phyloP scores from a whole-genome alignment of 495 filamentous ascomycete genomes.

The Lophium mytilinum region DNA sequence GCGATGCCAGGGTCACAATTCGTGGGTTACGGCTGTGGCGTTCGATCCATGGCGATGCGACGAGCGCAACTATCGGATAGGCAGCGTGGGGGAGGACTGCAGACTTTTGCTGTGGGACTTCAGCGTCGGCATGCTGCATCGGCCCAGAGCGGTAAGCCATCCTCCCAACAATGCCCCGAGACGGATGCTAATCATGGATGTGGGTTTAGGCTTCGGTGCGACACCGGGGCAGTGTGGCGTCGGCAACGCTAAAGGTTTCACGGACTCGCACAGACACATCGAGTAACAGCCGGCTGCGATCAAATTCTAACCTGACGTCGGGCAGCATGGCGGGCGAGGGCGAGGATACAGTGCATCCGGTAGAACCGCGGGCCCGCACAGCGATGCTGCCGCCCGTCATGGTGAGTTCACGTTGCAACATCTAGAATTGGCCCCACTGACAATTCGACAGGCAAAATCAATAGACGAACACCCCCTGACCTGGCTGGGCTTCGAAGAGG shows the following conservation, averaged over 20 bases:
- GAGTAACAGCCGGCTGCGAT: slow-evolving; percentile 49
- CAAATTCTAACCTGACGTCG: slow-evolving; percentile 53
- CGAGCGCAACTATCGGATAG: slow-evolving; percentile 87
- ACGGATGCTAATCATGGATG: slow-evolving; percentile 1
- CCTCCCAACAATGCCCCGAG: slow-evolving; percentile 19
- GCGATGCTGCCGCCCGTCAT: slow-evolving; percentile 91
- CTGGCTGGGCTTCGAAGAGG: slow-evolving; percentile 86
- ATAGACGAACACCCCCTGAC: slow-evolving; percentile 79
- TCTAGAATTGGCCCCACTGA: background rate
- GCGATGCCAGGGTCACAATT: slow-evolving; percentile 87
- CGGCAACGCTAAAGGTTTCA: slow-evolving; percentile 30
- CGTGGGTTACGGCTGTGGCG: slow-evolving; percentile 86
- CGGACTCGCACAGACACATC: slow-evolving; percentile 22
- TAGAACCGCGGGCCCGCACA: slow-evolving; percentile 69
- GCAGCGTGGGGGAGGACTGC: slow-evolving; percentile 91
- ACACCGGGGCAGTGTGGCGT: slow-evolving; percentile 51
- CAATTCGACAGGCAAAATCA: slow-evolving; percentile 56
- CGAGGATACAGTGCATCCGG: slow-evolving; percentile 58
- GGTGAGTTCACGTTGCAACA: slow-evolving; percentile 40
- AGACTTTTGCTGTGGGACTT: slow-evolving; percentile 93
- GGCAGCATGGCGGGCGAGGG: slow-evolving; percentile 40
- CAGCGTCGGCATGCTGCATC: slow-evolving; percentile 87
- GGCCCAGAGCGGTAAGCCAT: slow-evolving; percentile 63
- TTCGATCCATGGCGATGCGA: slow-evolving; percentile 98
- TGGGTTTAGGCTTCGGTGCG: slow-evolving; percentile 42